phyloP scores from a whole-genome alignment of 176 grass and related monocot genomes.

The Guadua angustifolia region DNA sequence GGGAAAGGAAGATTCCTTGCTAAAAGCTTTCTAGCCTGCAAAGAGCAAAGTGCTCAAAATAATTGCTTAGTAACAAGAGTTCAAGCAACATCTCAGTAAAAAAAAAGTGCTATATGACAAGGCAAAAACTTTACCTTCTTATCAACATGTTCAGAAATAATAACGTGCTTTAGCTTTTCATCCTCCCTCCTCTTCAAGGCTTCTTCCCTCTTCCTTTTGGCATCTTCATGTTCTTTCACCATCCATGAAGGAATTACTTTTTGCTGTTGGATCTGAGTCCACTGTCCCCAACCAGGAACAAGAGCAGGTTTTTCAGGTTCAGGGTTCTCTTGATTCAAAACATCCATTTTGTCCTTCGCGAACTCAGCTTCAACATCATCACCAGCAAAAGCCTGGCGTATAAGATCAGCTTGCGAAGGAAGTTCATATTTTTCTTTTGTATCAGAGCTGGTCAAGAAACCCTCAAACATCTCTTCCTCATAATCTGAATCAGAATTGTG shows the following conservation, averaged over 20 bases:
- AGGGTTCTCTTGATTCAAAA: conserved; percentile 84
- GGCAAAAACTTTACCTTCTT: conserved; percentile 67
- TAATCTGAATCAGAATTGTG: conserved; percentile 63
- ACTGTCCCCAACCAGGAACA: conserved; percentile 94
- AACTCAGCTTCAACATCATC: conserved; percentile 98
- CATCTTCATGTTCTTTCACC: conserved; percentile 83
- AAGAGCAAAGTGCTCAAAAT: conserved; percentile 24
- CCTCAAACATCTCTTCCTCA: conserved; percentile 90
- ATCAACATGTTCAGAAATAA: conserved; percentile 91
- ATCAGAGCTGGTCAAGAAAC: conserved; percentile 60
- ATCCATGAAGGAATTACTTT: conserved; percentile 84
- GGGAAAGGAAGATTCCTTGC: conserved; percentile 71
- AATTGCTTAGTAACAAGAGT: conserved; percentile 26
- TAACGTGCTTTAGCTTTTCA: conserved; percentile 77
- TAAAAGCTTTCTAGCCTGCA: conserved; percentile 80
- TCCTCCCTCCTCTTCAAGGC: conserved; percentile 93
- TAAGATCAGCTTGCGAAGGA: conserved; percentile 78
- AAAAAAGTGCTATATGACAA: neutral
- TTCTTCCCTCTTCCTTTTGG: conserved; percentile 85
- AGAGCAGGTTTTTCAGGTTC: conserved; percentile 93
- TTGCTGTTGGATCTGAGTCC: conserved; percentile 85
- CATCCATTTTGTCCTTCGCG: conserved; percentile 69
- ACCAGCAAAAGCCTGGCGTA: conserved; percentile 86
- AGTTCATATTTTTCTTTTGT: conserved; percentile 65
- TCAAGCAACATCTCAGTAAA: conserved; percentile 17